phyloP scores from a whole-genome alignment of 805 yeast species.

The Saccharomycodes ludwigii region DNA sequence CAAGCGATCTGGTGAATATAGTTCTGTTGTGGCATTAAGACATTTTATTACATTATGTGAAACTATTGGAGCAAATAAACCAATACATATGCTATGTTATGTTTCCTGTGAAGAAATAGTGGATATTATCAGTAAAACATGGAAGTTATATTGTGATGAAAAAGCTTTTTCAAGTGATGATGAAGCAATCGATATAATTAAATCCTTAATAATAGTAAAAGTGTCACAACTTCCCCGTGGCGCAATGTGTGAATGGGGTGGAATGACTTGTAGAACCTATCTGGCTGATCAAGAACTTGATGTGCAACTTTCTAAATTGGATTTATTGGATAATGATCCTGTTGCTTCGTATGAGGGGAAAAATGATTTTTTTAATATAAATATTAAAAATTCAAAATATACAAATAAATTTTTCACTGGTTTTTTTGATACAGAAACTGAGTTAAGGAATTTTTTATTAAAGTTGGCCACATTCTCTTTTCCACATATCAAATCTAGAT shows the following conservation, averaged over 20 bases:
- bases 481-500: too few species aligned
- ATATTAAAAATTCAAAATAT: neutral
- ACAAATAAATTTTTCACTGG: constrained; percentile 12
- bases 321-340: constrained; percentile 3
- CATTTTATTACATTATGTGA: constrained; percentile 55
- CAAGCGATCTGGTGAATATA: constrained; percentile 10
- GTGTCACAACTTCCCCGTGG: constrained; percentile 48
- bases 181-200: constrained; percentile 15
- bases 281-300: neutral
- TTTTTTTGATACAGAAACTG: constrained; percentile 10
- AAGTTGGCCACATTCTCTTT: constrained; percentile 1
- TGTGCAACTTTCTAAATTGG: neutral
- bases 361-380: constrained; percentile 3
- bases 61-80: constrained; percentile 34
- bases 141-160: constrained; percentile 31
- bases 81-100: constrained; percentile 43
- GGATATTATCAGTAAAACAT: constrained; percentile 25
- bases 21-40: constrained; percentile 52
- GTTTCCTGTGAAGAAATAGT: constrained; percentile 27
- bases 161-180: constrained; percentile 15
- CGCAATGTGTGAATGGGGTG: constrained; percentile 70
- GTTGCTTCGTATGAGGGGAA: constrained; percentile 3
- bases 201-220: constrained; percentile 36
- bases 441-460: constrained; percentile 5
- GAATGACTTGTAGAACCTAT: constrained; percentile 21